These are phyloP conservation scores for Penicillium sp. DNA, from an alignment of 2,329 filamentous ascomycete species.

Conservation along the genomic window DNA sequence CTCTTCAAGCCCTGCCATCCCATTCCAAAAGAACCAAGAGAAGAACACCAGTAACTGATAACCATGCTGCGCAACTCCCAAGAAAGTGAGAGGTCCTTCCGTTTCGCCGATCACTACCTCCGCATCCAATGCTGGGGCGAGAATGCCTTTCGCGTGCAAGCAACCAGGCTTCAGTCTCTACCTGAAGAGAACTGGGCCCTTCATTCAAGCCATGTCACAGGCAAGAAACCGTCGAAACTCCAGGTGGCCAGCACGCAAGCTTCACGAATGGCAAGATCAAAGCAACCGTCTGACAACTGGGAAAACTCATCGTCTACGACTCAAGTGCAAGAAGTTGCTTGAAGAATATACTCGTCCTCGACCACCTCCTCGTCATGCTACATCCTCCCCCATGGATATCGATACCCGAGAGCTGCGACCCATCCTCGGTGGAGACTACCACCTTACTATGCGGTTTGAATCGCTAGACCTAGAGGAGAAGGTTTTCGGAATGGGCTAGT, in stretches of 20 bases:
- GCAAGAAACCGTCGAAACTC: conserved; percentile 16
- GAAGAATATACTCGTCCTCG: conserved; percentile 56
- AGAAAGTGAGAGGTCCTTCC: too few species aligned
- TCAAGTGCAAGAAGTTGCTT: conserved; percentile 43
- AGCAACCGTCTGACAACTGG: conserved; percentile 47
- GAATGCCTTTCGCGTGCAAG: conserved; percentile 39
- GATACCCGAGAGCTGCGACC: conserved; percentile 59
- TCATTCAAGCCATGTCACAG: conserved; percentile 18
- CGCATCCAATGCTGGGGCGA: conserved; percentile 42
- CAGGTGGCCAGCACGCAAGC: conserved; percentile 31
- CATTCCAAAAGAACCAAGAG: too few species aligned
- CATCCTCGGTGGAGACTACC: conserved; percentile 54
- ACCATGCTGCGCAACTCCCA: too few species aligned
- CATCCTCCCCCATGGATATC: conserved; percentile 57
- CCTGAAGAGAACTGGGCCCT: conserved; percentile 41
- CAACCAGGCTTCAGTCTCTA: conserved; percentile 38
- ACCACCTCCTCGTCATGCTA: conserved; percentile 54
- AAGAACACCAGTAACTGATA: too few species aligned
- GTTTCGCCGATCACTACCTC: conserved; percentile 40
- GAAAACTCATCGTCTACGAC: conserved; percentile 53
- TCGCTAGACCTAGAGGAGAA: conserved; percentile 55
- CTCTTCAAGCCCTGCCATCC: too few species aligned
- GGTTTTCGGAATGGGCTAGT: conserved; percentile 68
- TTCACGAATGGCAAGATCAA: conserved; percentile 52
- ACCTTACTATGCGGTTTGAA: conserved; percentile 60